Evolutionary conservation across 78 protist genomes (phyloP).

Genomic region (Chrysochromulina tobinii): DNA sequence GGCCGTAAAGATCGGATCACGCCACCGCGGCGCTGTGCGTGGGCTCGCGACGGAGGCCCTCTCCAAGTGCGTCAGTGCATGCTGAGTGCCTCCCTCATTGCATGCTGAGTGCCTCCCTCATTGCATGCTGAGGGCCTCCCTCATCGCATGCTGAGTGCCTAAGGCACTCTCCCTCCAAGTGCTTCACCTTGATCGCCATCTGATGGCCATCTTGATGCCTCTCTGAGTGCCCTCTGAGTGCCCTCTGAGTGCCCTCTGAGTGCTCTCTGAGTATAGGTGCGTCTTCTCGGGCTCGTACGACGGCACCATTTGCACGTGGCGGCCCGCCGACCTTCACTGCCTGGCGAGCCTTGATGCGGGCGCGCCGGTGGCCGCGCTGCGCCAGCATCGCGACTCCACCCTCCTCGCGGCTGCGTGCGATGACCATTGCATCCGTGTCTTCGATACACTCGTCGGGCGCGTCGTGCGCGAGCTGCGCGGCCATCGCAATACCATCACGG

Average conservation of each 20-base stretch:
- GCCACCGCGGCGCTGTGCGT: not conserved
- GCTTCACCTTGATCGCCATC: too few relatives aligned
- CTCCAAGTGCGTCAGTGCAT: too few relatives aligned
- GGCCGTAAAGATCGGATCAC: not conserved
- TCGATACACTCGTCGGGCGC: slow-evolving; percentile 29
- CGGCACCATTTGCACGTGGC: not conserved
- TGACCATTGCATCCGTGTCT: slow-evolving; percentile 48
- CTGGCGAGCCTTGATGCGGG: not conserved
- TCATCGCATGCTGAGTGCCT: too few relatives aligned
- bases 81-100: too few relatives aligned
- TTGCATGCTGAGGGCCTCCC: too few relatives aligned
- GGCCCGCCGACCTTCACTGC: too few relatives aligned
- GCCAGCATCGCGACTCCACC: not conserved
- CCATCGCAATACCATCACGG: slow-evolving; percentile 29
- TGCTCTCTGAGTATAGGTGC: not conserved
- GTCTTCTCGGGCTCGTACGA: not conserved
- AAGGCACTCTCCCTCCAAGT: too few relatives aligned
- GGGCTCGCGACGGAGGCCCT: not conserved
- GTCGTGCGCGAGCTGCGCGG: slow-evolving; percentile 52
- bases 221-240: too few relatives aligned
- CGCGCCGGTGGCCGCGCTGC: not conserved
- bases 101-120: too few relatives aligned
- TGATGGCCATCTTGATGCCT: too few relatives aligned
- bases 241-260: too few relatives aligned
- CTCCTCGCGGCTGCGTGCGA: slow-evolving; percentile 58